Evolutionary conservation across 495 filamentous ascomycete species (phyloP).

Genomic region (Hypoxylon subgilvum): DNA sequence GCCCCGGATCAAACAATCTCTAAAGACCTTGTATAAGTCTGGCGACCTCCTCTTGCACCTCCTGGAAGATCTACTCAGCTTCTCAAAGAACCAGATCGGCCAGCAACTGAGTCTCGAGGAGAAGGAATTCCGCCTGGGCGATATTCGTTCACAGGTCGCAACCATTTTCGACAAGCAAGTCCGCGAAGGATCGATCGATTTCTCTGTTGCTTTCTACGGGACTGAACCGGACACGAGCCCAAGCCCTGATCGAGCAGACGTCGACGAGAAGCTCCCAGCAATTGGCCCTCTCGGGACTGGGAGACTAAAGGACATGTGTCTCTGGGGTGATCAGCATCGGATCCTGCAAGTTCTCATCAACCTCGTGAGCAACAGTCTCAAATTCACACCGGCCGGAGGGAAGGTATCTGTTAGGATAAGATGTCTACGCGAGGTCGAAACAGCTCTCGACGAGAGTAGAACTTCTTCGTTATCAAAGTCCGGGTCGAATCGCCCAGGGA

Average conservation of each 20-base stretch:
- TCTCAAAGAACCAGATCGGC: constrained; percentile 92
- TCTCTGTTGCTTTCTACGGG: constrained; percentile 71
- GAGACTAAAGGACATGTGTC: constrained; percentile 70
- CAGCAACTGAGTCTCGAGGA: constrained; percentile 78
- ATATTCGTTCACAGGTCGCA: constrained; percentile 76
- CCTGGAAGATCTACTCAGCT: constrained; percentile 88
- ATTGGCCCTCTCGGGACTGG: constrained; percentile 67
- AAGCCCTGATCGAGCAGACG: constrained; percentile 40
- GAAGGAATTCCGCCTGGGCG: constrained; percentile 79
- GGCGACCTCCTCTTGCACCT: constrained; percentile 86
- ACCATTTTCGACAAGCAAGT: constrained; percentile 91
- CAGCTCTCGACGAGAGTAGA: constrained; percentile 47
- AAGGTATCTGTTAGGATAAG: constrained; percentile 74
- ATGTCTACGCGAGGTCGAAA: constrained; percentile 65
- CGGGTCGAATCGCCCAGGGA: constrained; percentile 47
- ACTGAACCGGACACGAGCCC: constrained; percentile 49
- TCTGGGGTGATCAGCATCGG: constrained; percentile 91
- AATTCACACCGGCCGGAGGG: constrained; percentile 85
- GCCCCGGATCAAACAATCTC: constrained; percentile 73
- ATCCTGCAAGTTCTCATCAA: constrained; percentile 92
- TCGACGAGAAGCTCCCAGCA: constrained; percentile 50
- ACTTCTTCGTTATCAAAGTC: constrained; percentile 58
- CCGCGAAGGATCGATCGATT: constrained; percentile 73
- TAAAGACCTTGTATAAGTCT: constrained; percentile 87
- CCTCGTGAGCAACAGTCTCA: constrained; percentile 87